phyloP scores from a whole-genome alignment of 2,329 filamentous ascomycete species.

The Huntiella moniliformis region DNA sequence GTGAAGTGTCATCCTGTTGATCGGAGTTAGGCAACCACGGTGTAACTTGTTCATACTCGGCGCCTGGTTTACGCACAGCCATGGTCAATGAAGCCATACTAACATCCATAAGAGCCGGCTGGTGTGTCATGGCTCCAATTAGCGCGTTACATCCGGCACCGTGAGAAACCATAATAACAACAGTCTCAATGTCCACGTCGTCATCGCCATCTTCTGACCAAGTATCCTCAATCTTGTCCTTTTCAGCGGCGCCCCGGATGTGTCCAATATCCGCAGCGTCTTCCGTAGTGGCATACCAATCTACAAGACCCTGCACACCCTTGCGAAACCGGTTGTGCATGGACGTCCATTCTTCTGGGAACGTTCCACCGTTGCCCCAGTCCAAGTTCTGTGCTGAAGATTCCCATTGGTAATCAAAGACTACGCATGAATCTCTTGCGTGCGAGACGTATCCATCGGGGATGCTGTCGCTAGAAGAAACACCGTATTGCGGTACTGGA shows the following conservation, averaged over 20 bases:
- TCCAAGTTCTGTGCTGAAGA: slow-evolving; percentile 59
- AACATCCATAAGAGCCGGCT: slow-evolving; percentile 80
- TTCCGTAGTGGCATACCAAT: slow-evolving; percentile 55
- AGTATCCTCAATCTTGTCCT: slow-evolving; percentile 15
- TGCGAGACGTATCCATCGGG: slow-evolving; percentile 79
- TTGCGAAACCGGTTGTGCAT: slow-evolving; percentile 85
- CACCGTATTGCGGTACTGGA: slow-evolving; percentile 64
- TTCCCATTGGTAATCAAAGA: slow-evolving; percentile 92
- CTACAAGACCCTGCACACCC: slow-evolving; percentile 59
- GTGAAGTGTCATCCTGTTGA: slow-evolving; percentile 13
- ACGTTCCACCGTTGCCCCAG: slow-evolving; percentile 76
- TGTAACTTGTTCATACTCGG: slow-evolving; percentile 20
- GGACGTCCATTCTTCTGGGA: slow-evolving; percentile 83
- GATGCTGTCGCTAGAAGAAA: slow-evolving; percentile 63
- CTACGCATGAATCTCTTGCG: slow-evolving; percentile 66
- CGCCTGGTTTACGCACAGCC: slow-evolving; percentile 45
- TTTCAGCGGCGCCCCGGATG: slow-evolving; percentile 17
- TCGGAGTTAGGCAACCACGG: slow-evolving; percentile 14
- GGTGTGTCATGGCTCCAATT: slow-evolving; percentile 77
- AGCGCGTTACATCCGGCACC: slow-evolving; percentile 91
- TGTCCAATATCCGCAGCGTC: slow-evolving; percentile 33
- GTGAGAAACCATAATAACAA: slow-evolving; percentile 79
- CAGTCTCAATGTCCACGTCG: slow-evolving; percentile 50
- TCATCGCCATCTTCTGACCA: slow-evolving; percentile 27
- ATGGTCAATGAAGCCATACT: slow-evolving; percentile 81